A percentile compares a stretch with the other conserved stretches of the same genome.
These are phyloP conservation scores for Venturia effusa DNA, from an alignment of 2,329 filamentous ascomycete species.

Conservation along the genomic window DNA sequence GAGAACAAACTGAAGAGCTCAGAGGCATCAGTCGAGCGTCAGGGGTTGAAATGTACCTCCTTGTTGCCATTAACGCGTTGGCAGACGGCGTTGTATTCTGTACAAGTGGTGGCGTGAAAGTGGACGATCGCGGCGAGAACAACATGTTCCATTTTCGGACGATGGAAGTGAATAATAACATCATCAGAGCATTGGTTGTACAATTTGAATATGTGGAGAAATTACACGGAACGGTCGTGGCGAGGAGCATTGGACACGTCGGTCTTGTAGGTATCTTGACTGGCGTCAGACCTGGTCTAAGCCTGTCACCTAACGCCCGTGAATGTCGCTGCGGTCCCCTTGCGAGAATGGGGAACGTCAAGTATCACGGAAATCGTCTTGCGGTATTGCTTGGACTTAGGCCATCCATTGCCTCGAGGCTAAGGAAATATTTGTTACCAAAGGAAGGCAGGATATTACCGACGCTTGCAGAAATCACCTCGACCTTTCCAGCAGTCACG, in stretches of 20 bases:
- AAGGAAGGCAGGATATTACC: constrained; percentile 7
- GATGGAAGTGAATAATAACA: constrained; percentile 37
- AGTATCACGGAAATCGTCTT: constrained; percentile 38
- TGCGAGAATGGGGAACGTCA: constrained; percentile 22
- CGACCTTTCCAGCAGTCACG: constrained; percentile 25
- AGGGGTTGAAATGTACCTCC: constrained; percentile 45
- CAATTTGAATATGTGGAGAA: constrained; percentile 28
- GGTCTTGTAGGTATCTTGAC: constrained; percentile 43
- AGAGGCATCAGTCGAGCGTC: constrained; percentile 42
- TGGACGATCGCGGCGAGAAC: constrained; percentile 17
- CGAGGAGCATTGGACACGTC: constrained; percentile 39
- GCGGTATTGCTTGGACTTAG: constrained; percentile 44
- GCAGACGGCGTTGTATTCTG: constrained; percentile 56
- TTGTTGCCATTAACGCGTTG: constrained; percentile 52
- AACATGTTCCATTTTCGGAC: constrained; percentile 46
- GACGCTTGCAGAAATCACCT: constrained; percentile 21
- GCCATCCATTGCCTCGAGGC: constrained; percentile 41
- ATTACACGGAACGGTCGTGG: constrained; percentile 28
- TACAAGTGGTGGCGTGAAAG: constrained; percentile 43
- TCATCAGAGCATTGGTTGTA: constrained; percentile 30
- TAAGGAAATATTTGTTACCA: constrained; percentile 35
- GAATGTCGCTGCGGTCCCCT: constrained; percentile 34
- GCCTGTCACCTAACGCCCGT: constrained; percentile 41
- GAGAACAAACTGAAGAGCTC: constrained; percentile 52
- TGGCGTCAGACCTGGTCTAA: constrained; percentile 36